These are phyloP conservation scores for Cryptosporidium baileyi DNA, from an alignment of 169 alveolate genomes.

Conservation along the genomic window DNA sequence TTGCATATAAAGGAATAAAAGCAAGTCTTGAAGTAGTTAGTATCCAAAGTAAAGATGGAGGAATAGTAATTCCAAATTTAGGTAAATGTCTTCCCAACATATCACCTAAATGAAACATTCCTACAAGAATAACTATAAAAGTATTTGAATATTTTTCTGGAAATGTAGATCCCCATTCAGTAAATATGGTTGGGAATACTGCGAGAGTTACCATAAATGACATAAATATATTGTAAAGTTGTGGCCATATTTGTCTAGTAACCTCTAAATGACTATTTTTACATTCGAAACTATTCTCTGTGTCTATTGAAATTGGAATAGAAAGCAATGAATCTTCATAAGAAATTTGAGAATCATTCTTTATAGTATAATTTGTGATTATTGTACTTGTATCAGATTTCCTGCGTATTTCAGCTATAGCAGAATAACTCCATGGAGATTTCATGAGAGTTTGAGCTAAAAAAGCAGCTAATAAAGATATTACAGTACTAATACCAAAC, in stretches of 20 bases:
- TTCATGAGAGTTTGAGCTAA: slow-evolving; percentile 55
- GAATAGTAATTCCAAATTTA: slow-evolving; percentile 18
- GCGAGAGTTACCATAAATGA: slow-evolving; percentile 60
- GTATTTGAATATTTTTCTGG: slow-evolving; percentile 30
- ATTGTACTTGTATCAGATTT: slow-evolving; percentile 1
- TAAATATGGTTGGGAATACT: slow-evolving; percentile 52
- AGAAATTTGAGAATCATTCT: slow-evolving; percentile 11
- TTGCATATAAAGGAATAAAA: slow-evolving; percentile 53
- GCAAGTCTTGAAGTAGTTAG: slow-evolving; percentile 55
- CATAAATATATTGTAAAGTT: slow-evolving; percentile 65
- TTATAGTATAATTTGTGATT: background rate
- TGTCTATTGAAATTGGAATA: slow-evolving; percentile 39
- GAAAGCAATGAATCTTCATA: slow-evolving; percentile 50
- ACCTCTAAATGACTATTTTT: slow-evolving; percentile 28
- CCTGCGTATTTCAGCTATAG: slow-evolving; percentile 53
- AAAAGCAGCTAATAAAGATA: slow-evolving; percentile 51
- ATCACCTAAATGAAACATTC: slow-evolving; percentile 66
- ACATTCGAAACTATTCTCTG: slow-evolving; percentile 27
- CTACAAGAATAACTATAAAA: slow-evolving; percentile 24
- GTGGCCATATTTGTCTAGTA: slow-evolving; percentile 67
- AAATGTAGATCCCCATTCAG: slow-evolving; percentile 37
- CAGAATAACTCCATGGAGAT: slow-evolving; percentile 64
- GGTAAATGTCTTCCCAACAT: slow-evolving; percentile 64
- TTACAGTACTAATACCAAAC: slow-evolving; percentile 26
- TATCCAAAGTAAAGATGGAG: slow-evolving; percentile 66